These are phyloP conservation scores for Pythium monospermum DNA, from an alignment of 352 stramenopile species.

Conservation along the genomic window DNA sequence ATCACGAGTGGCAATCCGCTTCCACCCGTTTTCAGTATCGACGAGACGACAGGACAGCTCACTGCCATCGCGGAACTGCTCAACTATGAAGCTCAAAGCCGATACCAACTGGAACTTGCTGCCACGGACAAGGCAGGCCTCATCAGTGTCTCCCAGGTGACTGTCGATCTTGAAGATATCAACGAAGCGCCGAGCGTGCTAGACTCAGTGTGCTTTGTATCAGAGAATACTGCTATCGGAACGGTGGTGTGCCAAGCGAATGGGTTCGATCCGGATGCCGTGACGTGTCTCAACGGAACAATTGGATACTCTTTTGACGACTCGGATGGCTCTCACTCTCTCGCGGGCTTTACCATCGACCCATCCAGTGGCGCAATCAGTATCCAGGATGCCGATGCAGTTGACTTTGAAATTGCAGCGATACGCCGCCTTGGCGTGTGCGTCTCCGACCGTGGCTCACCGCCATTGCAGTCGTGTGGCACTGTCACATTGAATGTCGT, in stretches of 20 bases:
- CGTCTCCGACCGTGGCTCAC: slow-evolving; percentile 9
- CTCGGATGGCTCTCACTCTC: background rate
- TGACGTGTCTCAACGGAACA: slow-evolving; percentile 6
- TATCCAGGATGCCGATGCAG: background rate
- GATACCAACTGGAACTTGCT: slow-evolving; percentile 12
- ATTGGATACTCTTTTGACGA: slow-evolving; percentile 3
- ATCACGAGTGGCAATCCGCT: slow-evolving; percentile 14
- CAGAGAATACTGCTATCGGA: slow-evolving; percentile 5
- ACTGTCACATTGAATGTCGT: slow-evolving; percentile 15
- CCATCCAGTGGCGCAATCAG: slow-evolving; percentile 10
- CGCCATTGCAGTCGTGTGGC: slow-evolving; percentile 15
- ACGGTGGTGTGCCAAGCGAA: slow-evolving; percentile 10
- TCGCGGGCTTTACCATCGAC: slow-evolving; percentile 18
- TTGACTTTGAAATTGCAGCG: slow-evolving; percentile 16
- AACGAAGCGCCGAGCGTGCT: slow-evolving; percentile 18
- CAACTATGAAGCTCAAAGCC: slow-evolving; percentile 16
- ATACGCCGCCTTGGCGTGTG: slow-evolving; percentile 4
- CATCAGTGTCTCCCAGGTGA: background rate
- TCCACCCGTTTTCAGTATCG: slow-evolving; percentile 13
- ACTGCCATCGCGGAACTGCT: slow-evolving; percentile 12
- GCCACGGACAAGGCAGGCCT: slow-evolving; percentile 15
- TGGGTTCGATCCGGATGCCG: slow-evolving; percentile 17
- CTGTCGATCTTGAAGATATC: slow-evolving; percentile 14
- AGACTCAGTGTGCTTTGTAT: slow-evolving; percentile 15
- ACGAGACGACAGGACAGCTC: slow-evolving; percentile 13